Evolutionary conservation across 2,329 filamentous ascomycete species (phyloP).

Genomic region (Neospermospora avenae): DNA sequence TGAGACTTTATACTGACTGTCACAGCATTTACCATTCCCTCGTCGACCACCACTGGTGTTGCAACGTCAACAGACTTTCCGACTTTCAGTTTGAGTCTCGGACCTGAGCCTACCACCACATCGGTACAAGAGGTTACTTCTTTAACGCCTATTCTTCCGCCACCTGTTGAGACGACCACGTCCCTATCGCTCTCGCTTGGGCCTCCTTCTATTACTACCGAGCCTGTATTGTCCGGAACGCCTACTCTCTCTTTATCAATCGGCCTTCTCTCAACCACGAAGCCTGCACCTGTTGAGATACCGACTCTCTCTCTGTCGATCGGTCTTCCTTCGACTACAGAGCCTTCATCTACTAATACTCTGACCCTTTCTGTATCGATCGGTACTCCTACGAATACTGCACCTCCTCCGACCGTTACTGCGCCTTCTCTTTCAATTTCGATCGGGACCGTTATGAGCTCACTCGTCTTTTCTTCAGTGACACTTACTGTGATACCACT

Average conservation of each 20-base stretch:
- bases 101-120: not conserved
- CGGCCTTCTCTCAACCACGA: not conserved
- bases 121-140: not conserved
- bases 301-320: not conserved
- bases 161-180: no score
- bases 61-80: not conserved
- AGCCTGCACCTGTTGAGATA: not conserved
- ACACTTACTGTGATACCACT: not conserved
- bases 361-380: not conserved
- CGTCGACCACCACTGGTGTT: not conserved
- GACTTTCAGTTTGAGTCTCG: not conserved
- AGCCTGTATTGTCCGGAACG: no score
- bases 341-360: not conserved
- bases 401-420: not conserved
- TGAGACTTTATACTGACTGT: not conserved
- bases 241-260: not conserved
- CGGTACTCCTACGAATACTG: not conserved
- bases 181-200: no score
- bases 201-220: no score
- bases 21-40: not conserved
- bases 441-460: not conserved
- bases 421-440: not conserved
- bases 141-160: not conserved
- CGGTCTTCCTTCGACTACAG: not conserved
- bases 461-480: not conserved